Evolutionary conservation across 192 early-diverging fungal genomes (phyloP).

Genomic region (Chytriomyces sp.): DNA sequence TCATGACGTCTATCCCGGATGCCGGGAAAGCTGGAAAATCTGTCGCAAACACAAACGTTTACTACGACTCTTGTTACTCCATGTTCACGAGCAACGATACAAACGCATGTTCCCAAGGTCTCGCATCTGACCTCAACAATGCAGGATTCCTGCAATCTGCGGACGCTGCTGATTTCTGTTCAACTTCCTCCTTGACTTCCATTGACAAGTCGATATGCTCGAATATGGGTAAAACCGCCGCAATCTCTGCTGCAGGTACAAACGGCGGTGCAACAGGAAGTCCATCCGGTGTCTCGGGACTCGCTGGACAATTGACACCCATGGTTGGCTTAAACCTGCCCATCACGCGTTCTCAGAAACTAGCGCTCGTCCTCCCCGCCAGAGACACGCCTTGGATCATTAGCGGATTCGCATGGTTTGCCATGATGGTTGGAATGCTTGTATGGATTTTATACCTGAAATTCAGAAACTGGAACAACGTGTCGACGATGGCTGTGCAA

Average conservation of each 20-base stretch:
- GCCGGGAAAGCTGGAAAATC: neutral
- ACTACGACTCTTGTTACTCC: conserved; percentile 32
- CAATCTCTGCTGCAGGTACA: neutral
- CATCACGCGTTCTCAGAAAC: conserved; percentile 18
- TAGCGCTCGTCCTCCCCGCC: conserved; percentile 34
- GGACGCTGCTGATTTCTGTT: conserved; percentile 37
- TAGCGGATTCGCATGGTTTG: conserved; percentile 38
- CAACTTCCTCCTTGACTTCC: neutral
- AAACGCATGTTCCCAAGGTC: conserved; percentile 27
- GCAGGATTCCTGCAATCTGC: conserved; percentile 31
- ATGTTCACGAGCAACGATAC: conserved; percentile 35
- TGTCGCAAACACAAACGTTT: conserved; percentile 5
- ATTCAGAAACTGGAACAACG: conserved; percentile 20
- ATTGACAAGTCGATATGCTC: conserved; percentile 11
- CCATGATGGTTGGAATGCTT: conserved; percentile 27
- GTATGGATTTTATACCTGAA: conserved; percentile 37
- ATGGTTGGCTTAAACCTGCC: conserved; percentile 2
- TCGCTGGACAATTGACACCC: neutral
- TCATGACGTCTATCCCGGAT: neutral
- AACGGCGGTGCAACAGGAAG: neutral
- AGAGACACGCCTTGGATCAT: conserved; percentile 36
- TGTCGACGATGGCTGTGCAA: conserved; percentile 34
- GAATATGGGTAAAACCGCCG: neutral
- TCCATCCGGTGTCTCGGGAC: neutral
- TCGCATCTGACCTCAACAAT: conserved; percentile 20